Base-by-base conservation (phyloP, 2,329 filamentous ascomycete species). In the Dactylonectria macrodidyma region DNA sequence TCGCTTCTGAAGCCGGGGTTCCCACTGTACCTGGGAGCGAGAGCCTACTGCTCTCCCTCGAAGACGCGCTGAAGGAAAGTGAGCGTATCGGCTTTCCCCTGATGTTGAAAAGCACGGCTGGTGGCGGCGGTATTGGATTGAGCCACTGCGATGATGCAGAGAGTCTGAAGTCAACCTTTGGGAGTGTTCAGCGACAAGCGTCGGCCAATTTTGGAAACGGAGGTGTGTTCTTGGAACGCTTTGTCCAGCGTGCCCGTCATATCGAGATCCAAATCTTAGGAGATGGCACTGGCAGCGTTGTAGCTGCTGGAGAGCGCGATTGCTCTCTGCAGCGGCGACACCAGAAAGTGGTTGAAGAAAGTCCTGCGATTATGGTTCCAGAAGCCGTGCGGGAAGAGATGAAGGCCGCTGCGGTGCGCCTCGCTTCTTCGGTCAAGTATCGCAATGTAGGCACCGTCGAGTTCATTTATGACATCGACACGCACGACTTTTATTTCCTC, bases 271-370 rank as follows among this genome's bases (percentile, higher is more conserved):
- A 88, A 65, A 81, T 88, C 3, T 54, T 87, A 2, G 86, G 85
- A 3, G 82, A 87, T 69, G 80, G 84, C 3, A 61, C 73, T 2
- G 85, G 84, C 0, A 74, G 76, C 4, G 82, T 84, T 0, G 71
- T 83, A 14, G 76, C 80, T 14, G 73, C 82, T 1, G 81, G 84
- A 5, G 85, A 88, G 57, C 77, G 86, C 9, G 86, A 88, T 44
- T 88, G 86, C 65, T 86, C 85, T 5, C 72, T 88, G 2, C 85
- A 88, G 57, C 74, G 86, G 6, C 78, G 86, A 1, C 82, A 88
- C 65, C 85, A 88, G 65, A 88, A 88, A 65, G 80, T 88, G 2
- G 78, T 88, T 1, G 86, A 88, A 66, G 84, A 86, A 74, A 81
- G 80, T 2, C 83, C 84, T 0, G 81, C 79, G 6, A 61, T 74